Evolutionary conservation across 2,329 filamentous ascomycete species (phyloP), one percentile per base, ranked within the genome.

Genomic region (Colletotrichum camelliae): DNA sequence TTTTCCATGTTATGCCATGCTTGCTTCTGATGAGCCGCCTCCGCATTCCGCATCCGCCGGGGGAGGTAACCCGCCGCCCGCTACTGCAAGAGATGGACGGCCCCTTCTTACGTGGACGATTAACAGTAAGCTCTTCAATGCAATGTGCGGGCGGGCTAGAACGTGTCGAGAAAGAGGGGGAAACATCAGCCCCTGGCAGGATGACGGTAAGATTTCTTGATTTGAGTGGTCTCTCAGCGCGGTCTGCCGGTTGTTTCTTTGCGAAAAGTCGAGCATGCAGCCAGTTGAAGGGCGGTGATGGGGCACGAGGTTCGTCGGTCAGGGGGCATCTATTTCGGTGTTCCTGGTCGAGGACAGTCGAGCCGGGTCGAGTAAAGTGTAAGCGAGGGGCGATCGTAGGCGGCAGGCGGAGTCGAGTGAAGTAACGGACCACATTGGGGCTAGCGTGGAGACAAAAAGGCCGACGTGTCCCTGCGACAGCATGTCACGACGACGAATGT

Each of bases 391-490:
- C 27, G 10, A 65, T 39, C 70, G 35, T 35, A 73, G 33, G 35
- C 43, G 74, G 74, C 72, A 76, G 15, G 66, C 39, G 55, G 71
- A 76, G 74, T 71, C 71, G 74, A 75, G 71, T 33, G 35, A 48
- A 39, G 72, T 52, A 43, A 43, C 7, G 27, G 48, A 55, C 37
- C 52, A 43, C 31, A 39, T 76, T n/a, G 15, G 24, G 71, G 12
- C 60, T 55, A 62, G 66, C 21, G 13, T 21, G 21, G 24, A 39
- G 65, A 43, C 60, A 31, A n/a, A 48, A 48, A 31, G 37, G 15
- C 70, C 57, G 58, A 58, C 64, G 37, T 58, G 64, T 31, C 73
- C 73, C 70, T 73, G 73, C 39, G 10, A 67, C 7, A 21, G 21
- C 39, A 13, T 39, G 61, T 16, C 35, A 61, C 31, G 48, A 52